Evolutionary conservation across 441 rosid genomes (phyloP).

Genomic region (Sinapis alba): DNA sequence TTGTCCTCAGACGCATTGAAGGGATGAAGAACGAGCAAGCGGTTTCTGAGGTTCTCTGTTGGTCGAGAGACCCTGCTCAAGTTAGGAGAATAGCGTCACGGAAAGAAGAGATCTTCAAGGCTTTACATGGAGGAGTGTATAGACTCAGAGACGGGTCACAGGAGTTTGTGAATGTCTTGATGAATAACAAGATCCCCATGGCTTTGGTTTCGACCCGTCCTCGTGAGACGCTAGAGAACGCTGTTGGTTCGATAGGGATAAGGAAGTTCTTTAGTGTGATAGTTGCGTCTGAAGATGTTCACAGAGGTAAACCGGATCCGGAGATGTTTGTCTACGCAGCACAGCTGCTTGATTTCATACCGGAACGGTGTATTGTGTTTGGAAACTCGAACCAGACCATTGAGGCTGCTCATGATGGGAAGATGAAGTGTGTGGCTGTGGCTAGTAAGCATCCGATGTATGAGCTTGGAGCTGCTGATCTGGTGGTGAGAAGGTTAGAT

Average conservation of each 20-base stretch:
- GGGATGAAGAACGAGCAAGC: conserved; percentile 99
- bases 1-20: conserved; percentile 66
- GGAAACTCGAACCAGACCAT: conserved; percentile 91
- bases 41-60: conserved; percentile 87
- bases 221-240: conserved; percentile 68
- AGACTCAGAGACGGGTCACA: conserved; percentile 68
- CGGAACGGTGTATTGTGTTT: conserved; percentile 93
- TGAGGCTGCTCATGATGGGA: conserved; percentile 95
- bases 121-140: conserved; percentile 79
- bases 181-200: conserved; percentile 91
- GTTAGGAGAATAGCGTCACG: conserved; percentile 75
- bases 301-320: conserved; percentile 93
- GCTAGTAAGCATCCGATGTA: conserved; percentile 91
- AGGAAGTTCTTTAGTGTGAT: conserved; percentile 68
- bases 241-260: conserved; percentile 69
- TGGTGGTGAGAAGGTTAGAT: conserved; percentile 76
- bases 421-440: conserved; percentile 96
- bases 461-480: conserved; percentile 92
- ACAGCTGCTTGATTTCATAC: conserved; percentile 85
- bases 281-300: conserved; percentile 86
- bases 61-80: conserved; percentile 86
- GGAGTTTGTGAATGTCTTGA: conserved; percentile 84
- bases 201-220: conserved; percentile 96
- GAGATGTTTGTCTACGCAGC: conserved; percentile 92
- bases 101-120: conserved; percentile 82